Conservation (phyloP, 306 rosid genomes). For the Mucuna pruriens region DNA sequence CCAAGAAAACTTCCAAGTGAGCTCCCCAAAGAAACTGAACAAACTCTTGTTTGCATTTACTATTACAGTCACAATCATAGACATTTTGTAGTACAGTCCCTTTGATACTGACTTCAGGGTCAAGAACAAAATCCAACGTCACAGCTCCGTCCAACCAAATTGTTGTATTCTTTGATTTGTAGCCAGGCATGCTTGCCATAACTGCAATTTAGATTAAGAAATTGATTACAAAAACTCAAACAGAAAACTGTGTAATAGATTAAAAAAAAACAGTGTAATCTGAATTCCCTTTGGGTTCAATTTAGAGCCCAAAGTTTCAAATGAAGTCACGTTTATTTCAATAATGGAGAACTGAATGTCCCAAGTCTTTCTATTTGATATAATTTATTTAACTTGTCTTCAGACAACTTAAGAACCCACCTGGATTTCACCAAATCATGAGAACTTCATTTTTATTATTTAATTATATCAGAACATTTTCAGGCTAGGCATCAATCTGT, state of each 20-base stretch:
- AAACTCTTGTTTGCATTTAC: conserved; percentile 43
- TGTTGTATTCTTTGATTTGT: conserved; percentile 73
- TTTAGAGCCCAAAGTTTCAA: background rate
- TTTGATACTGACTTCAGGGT: conserved; percentile 54
- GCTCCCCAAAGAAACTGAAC: conserved; percentile 54
- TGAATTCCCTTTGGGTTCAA: background rate
- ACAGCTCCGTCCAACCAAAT: conserved; percentile 75
- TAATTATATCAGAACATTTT: background rate
- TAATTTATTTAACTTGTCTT: background rate
- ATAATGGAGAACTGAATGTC: background rate
- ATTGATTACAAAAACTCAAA: conserved; percentile 25
- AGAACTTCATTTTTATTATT: background rate
- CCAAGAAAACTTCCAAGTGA: conserved; percentile 58
- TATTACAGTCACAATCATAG: conserved; percentile 60
- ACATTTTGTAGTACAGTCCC: conserved; percentile 50
- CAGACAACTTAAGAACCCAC: background rate
- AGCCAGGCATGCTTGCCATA: conserved; percentile 68
- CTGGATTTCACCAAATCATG: conserved; percentile 17
- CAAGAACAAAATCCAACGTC: conserved; percentile 86
- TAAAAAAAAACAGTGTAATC: background rate
- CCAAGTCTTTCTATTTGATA: background rate
- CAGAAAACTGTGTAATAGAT: background rate
- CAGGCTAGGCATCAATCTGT: conserved; percentile 2
- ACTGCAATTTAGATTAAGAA: conserved; percentile 61
- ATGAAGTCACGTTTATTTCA: background rate